These are phyloP conservation scores for Porcisia hertigi DNA, from an alignment of 208 protist genomes.

Conservation along the genomic window DNA sequence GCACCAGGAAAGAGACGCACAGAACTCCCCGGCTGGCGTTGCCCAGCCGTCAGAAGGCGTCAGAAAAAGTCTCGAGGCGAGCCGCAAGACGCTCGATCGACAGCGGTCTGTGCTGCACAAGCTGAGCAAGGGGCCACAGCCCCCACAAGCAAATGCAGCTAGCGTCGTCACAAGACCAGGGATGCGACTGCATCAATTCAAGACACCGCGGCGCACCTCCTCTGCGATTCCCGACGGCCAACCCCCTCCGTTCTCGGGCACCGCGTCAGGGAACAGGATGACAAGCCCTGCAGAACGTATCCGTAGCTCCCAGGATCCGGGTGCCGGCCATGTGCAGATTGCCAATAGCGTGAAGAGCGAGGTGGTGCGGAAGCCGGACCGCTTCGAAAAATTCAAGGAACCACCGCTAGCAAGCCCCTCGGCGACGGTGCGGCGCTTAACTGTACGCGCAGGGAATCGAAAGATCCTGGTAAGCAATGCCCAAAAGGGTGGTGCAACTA, in stretches of 20 bases:
- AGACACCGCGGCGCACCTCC: background rate
- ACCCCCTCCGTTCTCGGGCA: background rate
- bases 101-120: background rate
- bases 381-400: slow-evolving; percentile 28
- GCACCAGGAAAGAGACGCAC: background rate
- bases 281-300: background rate
- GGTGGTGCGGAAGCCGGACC: background rate
- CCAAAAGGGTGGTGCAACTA: background rate
- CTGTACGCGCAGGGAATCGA: slow-evolving; percentile 14
- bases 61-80: background rate
- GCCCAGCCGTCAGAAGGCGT: background rate
- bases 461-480: slow-evolving; percentile 4
- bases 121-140: background rate
- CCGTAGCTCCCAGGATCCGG: background rate
- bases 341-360: background rate
- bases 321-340: background rate
- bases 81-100: background rate
- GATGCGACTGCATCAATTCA: background rate
- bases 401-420: slow-evolving; percentile 19
- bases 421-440: slow-evolving; percentile 23
- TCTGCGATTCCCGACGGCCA: background rate
- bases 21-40: background rate
- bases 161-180: background rate
- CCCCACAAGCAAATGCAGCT: background rate
- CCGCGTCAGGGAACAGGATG: background rate